Percentiles rank a stretch among this genome's conserved stretches.
These are phyloP conservation scores for Salix udensis DNA, from an alignment of 345 rosid species.

Conservation along the genomic window DNA sequence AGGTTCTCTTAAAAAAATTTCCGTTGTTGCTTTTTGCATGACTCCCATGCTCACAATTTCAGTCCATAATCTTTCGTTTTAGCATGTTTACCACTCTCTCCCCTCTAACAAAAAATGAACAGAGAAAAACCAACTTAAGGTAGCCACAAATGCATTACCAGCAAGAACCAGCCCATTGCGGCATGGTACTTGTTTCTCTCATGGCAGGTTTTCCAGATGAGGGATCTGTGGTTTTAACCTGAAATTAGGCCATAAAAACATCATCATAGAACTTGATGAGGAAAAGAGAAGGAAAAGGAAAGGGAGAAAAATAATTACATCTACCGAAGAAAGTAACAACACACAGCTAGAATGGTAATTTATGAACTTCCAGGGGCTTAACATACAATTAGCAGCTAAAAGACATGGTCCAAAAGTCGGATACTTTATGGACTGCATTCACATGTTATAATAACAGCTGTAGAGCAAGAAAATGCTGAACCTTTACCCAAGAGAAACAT, in stretches of 20 bases:
- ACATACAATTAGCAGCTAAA: not conserved
- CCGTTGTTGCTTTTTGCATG: no score
- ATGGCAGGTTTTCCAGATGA: slow-evolving; percentile 66
- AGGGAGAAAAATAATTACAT: not conserved
- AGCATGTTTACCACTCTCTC: not conserved
- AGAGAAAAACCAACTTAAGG: not conserved
- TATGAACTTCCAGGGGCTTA: not conserved
- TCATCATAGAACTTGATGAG: not conserved
- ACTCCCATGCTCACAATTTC: not conserved
- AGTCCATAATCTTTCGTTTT: not conserved
- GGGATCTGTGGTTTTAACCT: slow-evolving; percentile 64
- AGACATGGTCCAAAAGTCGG: not conserved
- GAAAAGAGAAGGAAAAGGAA: not conserved
- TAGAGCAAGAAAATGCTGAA: not conserved
- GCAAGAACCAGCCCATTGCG: slow-evolving; percentile 99
- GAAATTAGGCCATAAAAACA: slow-evolving; percentile 18
- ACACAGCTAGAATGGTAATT: not conserved
- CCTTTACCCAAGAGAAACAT: not conserved
- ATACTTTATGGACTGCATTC: not conserved
- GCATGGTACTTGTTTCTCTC: slow-evolving; percentile 98
- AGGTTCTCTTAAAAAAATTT: no score
- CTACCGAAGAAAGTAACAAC: not conserved
- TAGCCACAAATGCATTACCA: slow-evolving; percentile 44
- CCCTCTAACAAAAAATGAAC: not conserved
- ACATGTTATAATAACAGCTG: not conserved